These are phyloP conservation scores for Phylloporus sp. DNA, from an alignment of 768 basidiomycete species.

Conservation along the genomic window DNA sequence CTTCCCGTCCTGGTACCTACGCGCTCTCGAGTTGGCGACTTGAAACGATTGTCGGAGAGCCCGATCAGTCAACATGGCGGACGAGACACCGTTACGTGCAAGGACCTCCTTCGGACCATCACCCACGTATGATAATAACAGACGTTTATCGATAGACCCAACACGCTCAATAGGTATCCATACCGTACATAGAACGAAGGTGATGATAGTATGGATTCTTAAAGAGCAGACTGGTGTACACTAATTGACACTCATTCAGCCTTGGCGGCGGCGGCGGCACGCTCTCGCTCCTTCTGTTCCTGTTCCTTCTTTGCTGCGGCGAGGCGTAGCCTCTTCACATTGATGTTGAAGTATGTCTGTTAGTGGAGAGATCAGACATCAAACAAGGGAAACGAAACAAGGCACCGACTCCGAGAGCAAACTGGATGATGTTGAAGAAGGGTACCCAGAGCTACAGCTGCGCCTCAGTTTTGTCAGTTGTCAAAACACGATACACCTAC, in stretches of 20 bases:
- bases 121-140: slow-evolving; percentile 34
- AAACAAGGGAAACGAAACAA: background rate
- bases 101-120: slow-evolving; percentile 27
- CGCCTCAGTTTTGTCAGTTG: slow-evolving; percentile 1
- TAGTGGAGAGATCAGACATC: background rate
- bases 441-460: slow-evolving; percentile 74
- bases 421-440: slow-evolving; percentile 79
- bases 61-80: slow-evolving; percentile 26
- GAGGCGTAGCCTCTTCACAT: slow-evolving; percentile 59
- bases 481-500: slow-evolving; percentile 34
- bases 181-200: slow-evolving; percentile 13
- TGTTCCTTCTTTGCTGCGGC: slow-evolving; percentile 51
- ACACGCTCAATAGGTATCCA: slow-evolving; percentile 2
- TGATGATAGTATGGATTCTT: background rate
- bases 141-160: slow-evolving; percentile 10
- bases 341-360: slow-evolving; percentile 72
- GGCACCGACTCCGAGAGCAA: slow-evolving; percentile 66
- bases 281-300: slow-evolving; percentile 34
- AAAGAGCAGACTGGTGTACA: slow-evolving; percentile 12
- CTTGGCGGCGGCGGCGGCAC: slow-evolving; percentile 19
- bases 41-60: slow-evolving; percentile 59
- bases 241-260: slow-evolving; percentile 14
- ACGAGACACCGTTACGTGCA: slow-evolving; percentile 41
- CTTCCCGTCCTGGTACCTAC: slow-evolving; percentile 61
- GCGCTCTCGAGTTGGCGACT: slow-evolving; percentile 64